These are phyloP conservation scores for Lichtheimia corymbifera DNA, from an alignment of 371 early-diverging fungal genomes.

Conservation along the genomic window DNA sequence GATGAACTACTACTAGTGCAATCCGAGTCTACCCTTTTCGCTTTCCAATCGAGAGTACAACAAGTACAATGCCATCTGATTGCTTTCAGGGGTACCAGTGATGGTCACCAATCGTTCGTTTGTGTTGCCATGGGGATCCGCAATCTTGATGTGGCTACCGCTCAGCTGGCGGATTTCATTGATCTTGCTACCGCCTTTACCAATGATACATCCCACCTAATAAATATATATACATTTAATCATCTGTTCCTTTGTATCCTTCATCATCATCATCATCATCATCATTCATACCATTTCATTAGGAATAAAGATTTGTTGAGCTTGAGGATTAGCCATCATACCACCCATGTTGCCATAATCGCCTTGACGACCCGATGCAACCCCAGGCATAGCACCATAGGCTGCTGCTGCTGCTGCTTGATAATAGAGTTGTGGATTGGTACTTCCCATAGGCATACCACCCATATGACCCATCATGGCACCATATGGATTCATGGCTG, in stretches of 20 bases:
- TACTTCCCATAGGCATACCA: constrained; percentile 39
- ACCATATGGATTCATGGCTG: constrained; percentile 32
- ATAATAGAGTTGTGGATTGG: constrained; percentile 36
- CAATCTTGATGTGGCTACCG: constrained; percentile 80
- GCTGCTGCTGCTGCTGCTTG: constrained; percentile 25
- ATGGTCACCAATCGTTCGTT: constrained; percentile 80
- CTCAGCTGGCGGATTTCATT: constrained; percentile 80
- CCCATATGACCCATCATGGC: constrained; percentile 39
- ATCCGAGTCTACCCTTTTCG: constrained; percentile 62
- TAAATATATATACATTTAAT: neutral
- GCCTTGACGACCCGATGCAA: constrained; percentile 15
- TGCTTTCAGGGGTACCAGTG: constrained; percentile 78
- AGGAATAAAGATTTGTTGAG: constrained; percentile 83
- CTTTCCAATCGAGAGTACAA: constrained; percentile 77
- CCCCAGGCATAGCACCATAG: constrained; percentile 21
- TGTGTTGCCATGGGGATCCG: constrained; percentile 60
- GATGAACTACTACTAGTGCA: constrained; percentile 18
- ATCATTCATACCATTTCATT: constrained; percentile 70
- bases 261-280: neutral
- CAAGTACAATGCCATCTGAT: constrained; percentile 81
- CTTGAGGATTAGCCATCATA: constrained; percentile 43
- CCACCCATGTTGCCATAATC: constrained; percentile 30
- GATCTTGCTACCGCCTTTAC: constrained; percentile 85
- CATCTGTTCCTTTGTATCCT: neutral
- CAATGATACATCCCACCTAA: constrained; percentile 82